phyloP scores from a whole-genome alignment of 148 eudicot genomes.

The Beta vulgaris region DNA sequence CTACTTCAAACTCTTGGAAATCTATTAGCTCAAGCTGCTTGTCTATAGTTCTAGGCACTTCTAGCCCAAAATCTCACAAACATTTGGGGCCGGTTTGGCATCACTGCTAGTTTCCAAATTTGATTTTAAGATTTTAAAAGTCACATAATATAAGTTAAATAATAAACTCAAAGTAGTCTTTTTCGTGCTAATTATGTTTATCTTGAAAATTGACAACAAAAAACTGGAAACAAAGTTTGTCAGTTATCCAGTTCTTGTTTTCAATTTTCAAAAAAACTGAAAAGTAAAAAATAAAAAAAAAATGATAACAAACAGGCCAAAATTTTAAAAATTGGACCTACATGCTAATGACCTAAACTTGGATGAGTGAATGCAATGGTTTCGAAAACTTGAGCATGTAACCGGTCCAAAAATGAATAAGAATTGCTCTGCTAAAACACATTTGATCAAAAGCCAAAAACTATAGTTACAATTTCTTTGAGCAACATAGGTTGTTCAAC shows the following conservation, averaged over 20 bases:
- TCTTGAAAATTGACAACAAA: background rate
- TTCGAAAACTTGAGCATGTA: background rate
- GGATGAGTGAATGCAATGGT: background rate
- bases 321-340: background rate
- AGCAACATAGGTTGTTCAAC: background rate
- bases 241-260: too few relatives aligned
- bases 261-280: too few relatives aligned
- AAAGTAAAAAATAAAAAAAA: background rate
- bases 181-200: too few relatives aligned
- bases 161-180: too few relatives aligned
- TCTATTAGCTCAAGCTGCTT: background rate
- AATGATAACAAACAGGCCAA: too few relatives aligned
- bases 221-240: too few relatives aligned
- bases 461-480: background rate
- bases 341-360: background rate
- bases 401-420: background rate
- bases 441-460: background rate
- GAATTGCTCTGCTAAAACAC: background rate
- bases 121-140: too few relatives aligned
- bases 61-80: background rate
- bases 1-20: background rate
- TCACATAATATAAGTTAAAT: too few relatives aligned
- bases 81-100: too few relatives aligned
- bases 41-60: background rate
- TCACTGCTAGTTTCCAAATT: too few relatives aligned